phyloP scores from a whole-genome alignment of 2,329 filamentous ascomycete species.

The Westerdykella sp. region DNA sequence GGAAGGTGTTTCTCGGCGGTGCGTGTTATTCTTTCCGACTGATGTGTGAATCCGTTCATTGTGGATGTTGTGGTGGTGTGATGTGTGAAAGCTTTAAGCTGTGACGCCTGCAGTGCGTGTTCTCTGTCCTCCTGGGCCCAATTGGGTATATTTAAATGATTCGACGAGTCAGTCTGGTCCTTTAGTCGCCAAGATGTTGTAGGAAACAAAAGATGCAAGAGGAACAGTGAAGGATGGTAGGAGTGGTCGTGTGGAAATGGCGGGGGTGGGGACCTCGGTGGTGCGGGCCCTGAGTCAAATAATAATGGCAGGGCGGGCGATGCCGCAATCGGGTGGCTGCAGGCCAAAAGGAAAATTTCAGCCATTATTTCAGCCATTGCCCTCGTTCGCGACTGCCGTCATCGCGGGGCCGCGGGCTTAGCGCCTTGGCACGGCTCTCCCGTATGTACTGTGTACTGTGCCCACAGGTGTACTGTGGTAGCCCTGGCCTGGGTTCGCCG shows the following conservation, averaged over 20 bases:
- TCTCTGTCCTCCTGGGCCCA: too few species aligned
- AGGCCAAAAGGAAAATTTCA: background rate
- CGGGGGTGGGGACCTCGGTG: background rate
- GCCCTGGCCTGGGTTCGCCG: background rate
- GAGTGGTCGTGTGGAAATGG: background rate
- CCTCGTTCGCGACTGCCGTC: background rate
- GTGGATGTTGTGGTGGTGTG: background rate
- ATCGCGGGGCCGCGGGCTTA: background rate
- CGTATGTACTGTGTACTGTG: too few species aligned
- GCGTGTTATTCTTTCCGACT: conserved; percentile 37
- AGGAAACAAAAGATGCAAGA: background rate
- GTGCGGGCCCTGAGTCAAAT: background rate
- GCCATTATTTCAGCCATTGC: background rate
- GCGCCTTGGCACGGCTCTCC: background rate
- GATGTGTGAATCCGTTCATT: conserved; percentile 27
- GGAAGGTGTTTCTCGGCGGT: conserved; percentile 44
- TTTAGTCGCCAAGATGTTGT: too few species aligned
- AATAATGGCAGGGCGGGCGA: background rate
- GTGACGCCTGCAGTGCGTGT: too few species aligned
- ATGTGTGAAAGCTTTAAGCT: background rate
- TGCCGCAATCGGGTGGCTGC: background rate
- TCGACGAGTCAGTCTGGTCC: too few species aligned
- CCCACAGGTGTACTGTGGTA: too few species aligned
- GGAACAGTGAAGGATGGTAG: background rate
- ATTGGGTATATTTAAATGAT: too few species aligned